Evolutionary conservation across 2,329 filamentous ascomycete species (phyloP), one percentile per base, ranked within the genome.

Genomic region (Macrophomina tecta): DNA sequence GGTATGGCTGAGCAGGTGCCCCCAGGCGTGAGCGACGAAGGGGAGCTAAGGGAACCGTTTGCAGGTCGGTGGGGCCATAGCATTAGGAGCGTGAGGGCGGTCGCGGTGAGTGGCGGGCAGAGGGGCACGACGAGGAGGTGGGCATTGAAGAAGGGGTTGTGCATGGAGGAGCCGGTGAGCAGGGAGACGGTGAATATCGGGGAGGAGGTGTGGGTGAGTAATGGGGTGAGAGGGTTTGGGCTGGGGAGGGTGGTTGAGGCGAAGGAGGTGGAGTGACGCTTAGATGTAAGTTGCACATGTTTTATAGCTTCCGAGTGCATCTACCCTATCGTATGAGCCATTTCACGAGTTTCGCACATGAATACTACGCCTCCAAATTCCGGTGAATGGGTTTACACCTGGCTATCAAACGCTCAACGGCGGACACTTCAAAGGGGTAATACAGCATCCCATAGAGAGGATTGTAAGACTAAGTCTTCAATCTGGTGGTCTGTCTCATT

Each of bases 181-280:
- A 82, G 82, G 2, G 80, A 84, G 12, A 88, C 88, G 6, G 77
- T 97, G 12, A 75, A 83, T 3, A 83, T 92, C 69, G 91, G 90
- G 0, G 94, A 97, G 77, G 84, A 89, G 64, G 91, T 94, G 69
- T 97, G 93, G 91, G 80, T 97, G 64, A 97, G 93, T 77, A 97
- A 94, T 77, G 93, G 91, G 0, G 90, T 94, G 1, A 86, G 91
- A 70, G 94, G 94, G 0, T 97, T 97, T 74, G 72, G 74, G 28
- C 75, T 72, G 70, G 76, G 76, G 55, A 74, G 65, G 51, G 75
- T 79, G 1, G 75, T 79, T 3, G 72, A 69, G 58, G 73, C 58
- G 42, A 46, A 12, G 45, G 14, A 23, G n/a, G n/a, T 38, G 14
- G 58, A 45, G 30, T 23, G 42, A 18, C 4, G 8, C 14, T 0